A percentile compares a stretch with the other conserved stretches of the same genome.
Conservation (phyloP, 176 grass and related monocot genomes). For the Cenchrus americanus region DNA sequence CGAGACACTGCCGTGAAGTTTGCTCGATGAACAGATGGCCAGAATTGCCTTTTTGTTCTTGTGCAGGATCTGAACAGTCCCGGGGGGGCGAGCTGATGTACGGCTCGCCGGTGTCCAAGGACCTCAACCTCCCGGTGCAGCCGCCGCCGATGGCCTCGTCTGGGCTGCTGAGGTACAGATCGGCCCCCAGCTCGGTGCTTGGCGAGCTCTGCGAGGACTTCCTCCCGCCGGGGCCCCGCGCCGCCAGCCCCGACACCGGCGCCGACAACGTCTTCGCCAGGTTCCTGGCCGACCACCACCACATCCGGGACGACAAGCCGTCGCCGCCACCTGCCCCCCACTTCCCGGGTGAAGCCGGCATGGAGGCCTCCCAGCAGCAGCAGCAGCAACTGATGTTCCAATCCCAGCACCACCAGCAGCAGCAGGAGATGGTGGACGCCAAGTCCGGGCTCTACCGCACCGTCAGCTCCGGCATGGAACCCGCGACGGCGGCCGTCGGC, state of each 20-base stretch:
- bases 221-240: conserved; percentile 43
- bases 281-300: conserved; percentile 67
- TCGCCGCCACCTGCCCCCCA: conserved; percentile 38
- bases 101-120: conserved; percentile 84
- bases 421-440: conserved; percentile 47
- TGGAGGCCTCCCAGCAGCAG: conserved; percentile 42
- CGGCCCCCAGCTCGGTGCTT: conserved; percentile 75
- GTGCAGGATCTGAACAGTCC: conserved; percentile 7
- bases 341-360: conserved; percentile 54
- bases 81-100: conserved; percentile 54
- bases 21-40: not conserved
- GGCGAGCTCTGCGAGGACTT: conserved; percentile 89
- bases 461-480: conserved; percentile 59
- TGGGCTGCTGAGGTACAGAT: conserved; percentile 83
- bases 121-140: conserved; percentile 79
- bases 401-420: conserved; percentile 46
- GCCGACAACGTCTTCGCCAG: conserved; percentile 75
- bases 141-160: conserved; percentile 70
- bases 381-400: conserved; percentile 82
- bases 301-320: conserved; percentile 55
- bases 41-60: not conserved
- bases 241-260: conserved; percentile 62
- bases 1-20: not conserved
- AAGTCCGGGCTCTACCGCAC: conserved; percentile 66
- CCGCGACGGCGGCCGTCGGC: conserved; percentile 12